phyloP scores from a whole-genome alignment of 2,329 filamentous ascomycete species.

The Xylariales sp. region DNA sequence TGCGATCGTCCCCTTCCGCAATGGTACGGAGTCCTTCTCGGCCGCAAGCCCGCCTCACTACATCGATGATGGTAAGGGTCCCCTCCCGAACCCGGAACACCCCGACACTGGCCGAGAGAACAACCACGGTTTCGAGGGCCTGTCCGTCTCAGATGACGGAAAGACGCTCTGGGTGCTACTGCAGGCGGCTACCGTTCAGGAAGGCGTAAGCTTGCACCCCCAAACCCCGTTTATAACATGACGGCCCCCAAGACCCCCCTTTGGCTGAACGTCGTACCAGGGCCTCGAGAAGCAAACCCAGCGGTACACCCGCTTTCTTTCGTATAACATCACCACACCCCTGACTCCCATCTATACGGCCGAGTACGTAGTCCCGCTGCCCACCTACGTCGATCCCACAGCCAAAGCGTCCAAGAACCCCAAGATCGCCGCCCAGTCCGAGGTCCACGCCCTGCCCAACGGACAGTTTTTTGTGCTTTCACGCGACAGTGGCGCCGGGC shows the following conservation, averaged over 20 bases:
- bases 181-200: slow-evolving; percentile 60
- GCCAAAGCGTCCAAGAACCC: slow-evolving; percentile 38
- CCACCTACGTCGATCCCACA: slow-evolving; percentile 48
- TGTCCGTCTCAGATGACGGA: slow-evolving; percentile 59
- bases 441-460: slow-evolving; percentile 59
- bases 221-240: too few species aligned
- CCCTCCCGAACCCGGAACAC: slow-evolving; percentile 44
- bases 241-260: not conserved
- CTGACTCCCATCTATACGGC: slow-evolving; percentile 41
- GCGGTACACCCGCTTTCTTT: slow-evolving; percentile 56
- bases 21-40: slow-evolving; percentile 57
- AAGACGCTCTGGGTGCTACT: slow-evolving; percentile 60
- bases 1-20: slow-evolving; percentile 60
- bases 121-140: slow-evolving; percentile 71
- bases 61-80: slow-evolving; percentile 36
- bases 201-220: slow-evolving; percentile 41
- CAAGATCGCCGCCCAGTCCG: slow-evolving; percentile 61
- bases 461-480: slow-evolving; percentile 64
- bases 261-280: not conserved
- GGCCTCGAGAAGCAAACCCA: slow-evolving; percentile 41
- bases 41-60: slow-evolving; percentile 61
- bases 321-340: slow-evolving; percentile 54
- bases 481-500: slow-evolving; percentile 57
- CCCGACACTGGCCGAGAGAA: slow-evolving; percentile 61
- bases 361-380: slow-evolving; percentile 64